Evolutionary conservation across 2,329 filamentous ascomycete genomes (phyloP), one percentile per base, ranked within the genome.

Genomic region (Monilinia polystroma): DNA sequence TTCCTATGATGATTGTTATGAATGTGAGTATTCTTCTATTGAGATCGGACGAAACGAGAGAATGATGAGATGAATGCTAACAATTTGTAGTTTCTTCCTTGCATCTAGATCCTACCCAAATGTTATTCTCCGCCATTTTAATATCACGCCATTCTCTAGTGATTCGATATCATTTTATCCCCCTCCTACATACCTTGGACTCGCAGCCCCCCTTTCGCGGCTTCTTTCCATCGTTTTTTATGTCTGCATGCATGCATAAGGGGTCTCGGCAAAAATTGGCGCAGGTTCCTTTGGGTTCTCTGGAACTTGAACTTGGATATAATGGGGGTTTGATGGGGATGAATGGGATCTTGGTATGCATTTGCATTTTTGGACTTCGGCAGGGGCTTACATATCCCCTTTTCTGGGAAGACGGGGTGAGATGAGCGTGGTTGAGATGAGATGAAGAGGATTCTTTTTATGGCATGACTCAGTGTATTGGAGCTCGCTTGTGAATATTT

Each of bases 1-100:
- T 98, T 78, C 95, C 95, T 29, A 97, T 97, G 92, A 84, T 98
- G 81, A 96, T 98, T 78, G 91, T 97, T 75, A 94, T 98, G 82
- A 97, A 97, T 81, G 95, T 97, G 78, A 89, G 93, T 89, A 11
- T 64, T 26, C 35, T 45, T 64, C 54, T n/a, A 41, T 54, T 49
- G 72, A 73, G 60, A 73, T 41, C 0, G 14, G 18, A 55, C 20
- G 11, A 26, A 62, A 20, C 7, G 12, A 23, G n/a, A 5, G 5
- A 18, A 43, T 18, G 4, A 49, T 12, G 18, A 18, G 41, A 45
- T 57, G 2, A 64, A 56, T 20, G 16, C 51, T 56, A 55, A 64
- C 18, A 7, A 35, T 26, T 11, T 20, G 43, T 57, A 81, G 79
- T 81, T 81, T 72, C 73, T 81, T 59, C 80, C 80, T 64, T 80